Percentiles rank a stretch among this genome's conserved stretches.
phyloP scores from a whole-genome alignment of 192 early-diverging fungal genomes.

The Coemansia sp. region DNA sequence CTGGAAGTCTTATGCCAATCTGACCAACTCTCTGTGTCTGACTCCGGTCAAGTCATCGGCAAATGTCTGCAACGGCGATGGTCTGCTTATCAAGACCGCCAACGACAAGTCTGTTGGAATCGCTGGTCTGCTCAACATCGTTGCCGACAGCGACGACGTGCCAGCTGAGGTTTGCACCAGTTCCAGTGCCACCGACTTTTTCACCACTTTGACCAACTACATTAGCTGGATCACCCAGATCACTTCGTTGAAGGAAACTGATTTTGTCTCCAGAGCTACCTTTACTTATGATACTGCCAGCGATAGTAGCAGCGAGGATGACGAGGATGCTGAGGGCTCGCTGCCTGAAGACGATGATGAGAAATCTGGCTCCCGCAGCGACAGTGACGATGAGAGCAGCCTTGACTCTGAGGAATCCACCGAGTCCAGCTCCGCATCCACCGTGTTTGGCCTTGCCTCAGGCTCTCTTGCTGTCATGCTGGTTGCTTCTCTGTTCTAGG shows the following conservation, averaged over 20 bases:
- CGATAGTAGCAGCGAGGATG: not conserved
- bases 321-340: constrained; percentile 1
- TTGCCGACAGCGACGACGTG: constrained; percentile 32
- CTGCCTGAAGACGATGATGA: constrained; percentile 2
- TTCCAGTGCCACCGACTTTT: constrained; percentile 28
- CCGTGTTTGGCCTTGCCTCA: constrained; percentile 1
- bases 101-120: constrained; percentile 30
- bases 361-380: constrained; percentile 10
- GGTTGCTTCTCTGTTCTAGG: constrained; percentile 8
- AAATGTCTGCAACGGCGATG: constrained; percentile 45
- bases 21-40: constrained; percentile 53
- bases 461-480: constrained; percentile 13
- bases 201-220: constrained; percentile 54
- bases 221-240: constrained; percentile 50
- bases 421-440: not conserved
- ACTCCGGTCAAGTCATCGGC: constrained; percentile 26
- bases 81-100: constrained; percentile 40
- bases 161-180: constrained; percentile 29
- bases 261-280: constrained; percentile 39
- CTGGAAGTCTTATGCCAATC: constrained; percentile 43
- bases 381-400: constrained; percentile 11
- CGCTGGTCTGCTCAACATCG: constrained; percentile 51
- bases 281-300: constrained; percentile 22
- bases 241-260: constrained; percentile 33
- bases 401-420: constrained; percentile 15